These are phyloP conservation scores for Botrytis medusae DNA, from an alignment of 2,329 filamentous ascomycete genomes.

Conservation along the genomic window DNA sequence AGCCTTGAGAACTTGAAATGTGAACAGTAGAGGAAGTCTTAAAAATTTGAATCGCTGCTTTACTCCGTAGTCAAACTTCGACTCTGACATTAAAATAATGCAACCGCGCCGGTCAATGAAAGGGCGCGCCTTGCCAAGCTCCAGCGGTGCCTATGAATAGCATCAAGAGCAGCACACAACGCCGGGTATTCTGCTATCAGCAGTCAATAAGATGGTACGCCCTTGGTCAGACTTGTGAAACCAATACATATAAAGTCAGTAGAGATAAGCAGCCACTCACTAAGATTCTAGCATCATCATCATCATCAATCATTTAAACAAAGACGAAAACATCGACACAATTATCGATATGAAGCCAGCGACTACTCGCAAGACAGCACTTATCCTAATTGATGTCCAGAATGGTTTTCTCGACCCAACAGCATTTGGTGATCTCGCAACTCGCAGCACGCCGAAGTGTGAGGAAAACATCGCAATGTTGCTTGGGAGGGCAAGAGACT, in stretches of 20 bases:
- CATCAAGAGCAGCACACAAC: neutral
- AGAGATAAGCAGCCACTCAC: neutral
- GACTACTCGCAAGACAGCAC: neutral
- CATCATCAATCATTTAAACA: neutral
- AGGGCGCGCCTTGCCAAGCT: neutral
- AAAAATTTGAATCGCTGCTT: neutral
- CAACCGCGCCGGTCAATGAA: neutral
- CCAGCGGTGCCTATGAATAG: neutral
- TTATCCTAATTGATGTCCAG: constrained; percentile 8
- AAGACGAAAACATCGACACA: neutral
- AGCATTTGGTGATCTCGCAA: constrained; percentile 10
- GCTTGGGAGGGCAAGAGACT: neutral
- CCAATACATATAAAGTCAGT: neutral
- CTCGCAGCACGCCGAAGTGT: neutral
- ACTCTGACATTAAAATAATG: neutral
- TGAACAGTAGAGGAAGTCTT: neutral
- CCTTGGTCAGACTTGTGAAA: neutral
- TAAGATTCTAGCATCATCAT: neutral
- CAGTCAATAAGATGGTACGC: neutral
- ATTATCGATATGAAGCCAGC: constrained; percentile 4
- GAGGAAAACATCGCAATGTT: constrained; percentile 9
- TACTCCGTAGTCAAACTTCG: neutral
- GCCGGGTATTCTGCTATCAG: neutral
- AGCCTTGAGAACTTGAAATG: neutral
- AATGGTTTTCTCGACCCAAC: neutral